Evolutionary conservation across 2,329 filamentous ascomycete species (phyloP), one percentile per base, ranked within the genome.

Genomic region (Verticillium nonalfalfae): DNA sequence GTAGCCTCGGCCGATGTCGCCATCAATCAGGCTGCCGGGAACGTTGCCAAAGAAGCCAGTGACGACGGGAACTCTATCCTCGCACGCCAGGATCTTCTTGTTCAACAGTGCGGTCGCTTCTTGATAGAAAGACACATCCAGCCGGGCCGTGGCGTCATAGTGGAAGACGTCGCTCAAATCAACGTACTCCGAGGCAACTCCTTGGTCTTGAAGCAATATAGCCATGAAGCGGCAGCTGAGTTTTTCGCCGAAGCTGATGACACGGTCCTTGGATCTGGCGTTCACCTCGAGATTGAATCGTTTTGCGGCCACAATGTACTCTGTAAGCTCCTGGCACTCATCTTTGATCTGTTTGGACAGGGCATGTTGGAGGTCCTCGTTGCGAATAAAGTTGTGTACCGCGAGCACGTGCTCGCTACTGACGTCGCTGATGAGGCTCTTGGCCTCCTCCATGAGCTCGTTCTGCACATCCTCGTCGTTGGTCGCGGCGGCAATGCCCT

Each of bases 41-140:
- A 98, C 91, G 62, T 89, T 90, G 62, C 95, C 95, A 73, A 99
- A 99, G 80, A 95, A 99, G 15, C 95, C 95, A 13, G 95, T 98
- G 58, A 94, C 81, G 3, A 95, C 89, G 1, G 91, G 90, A 1
- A 94, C 87, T 63, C 85, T 84, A 66, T 85, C 81, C 39, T 80
- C 83, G 69, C 90, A 93, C 2, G 83, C 83, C 54, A 77, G 70
- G 60, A 95, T 81, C 71, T 88, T 88, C 67, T 85, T 82, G 35
- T 79, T 80, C 57, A 95, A 84, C 10, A 81, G 78, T 15, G 76
- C 77, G 1, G 87, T 81, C 33, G 91, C 82, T 34, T 83, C 79
- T 64, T 84, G 82, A 77, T 93, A 95, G 69, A 94, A 94, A 39
- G 77, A 76, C 56, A 86, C 81, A 68, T 88, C 86, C 21, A 94